phyloP scores from a whole-genome alignment of 1,284 basidiomycete species.

The Heterobasidion occidentale region DNA sequence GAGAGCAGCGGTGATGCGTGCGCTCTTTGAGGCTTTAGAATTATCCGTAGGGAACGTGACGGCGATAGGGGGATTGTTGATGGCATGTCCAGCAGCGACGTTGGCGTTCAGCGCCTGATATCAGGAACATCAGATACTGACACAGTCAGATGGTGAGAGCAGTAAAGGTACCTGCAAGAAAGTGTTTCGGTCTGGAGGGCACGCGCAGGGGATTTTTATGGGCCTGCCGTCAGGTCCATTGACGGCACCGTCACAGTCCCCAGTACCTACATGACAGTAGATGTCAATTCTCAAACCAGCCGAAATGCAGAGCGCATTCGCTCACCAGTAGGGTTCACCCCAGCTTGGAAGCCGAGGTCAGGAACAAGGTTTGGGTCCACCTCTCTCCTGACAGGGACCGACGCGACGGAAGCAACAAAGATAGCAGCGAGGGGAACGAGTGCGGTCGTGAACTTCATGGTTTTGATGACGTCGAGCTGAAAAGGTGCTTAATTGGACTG shows the following conservation, averaged over 20 bases:
- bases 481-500: neutral
- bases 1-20: slow-evolving; percentile 34
- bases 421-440: slow-evolving; percentile 30
- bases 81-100: slow-evolving; percentile 47
- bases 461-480: neutral
- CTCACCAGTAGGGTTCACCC: slow-evolving; percentile 43
- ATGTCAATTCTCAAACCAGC: neutral
- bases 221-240: slow-evolving; percentile 42
- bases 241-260: slow-evolving; percentile 25
- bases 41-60: slow-evolving; percentile 54
- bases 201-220: slow-evolving; percentile 52
- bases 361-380: slow-evolving; percentile 46
- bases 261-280: slow-evolving; percentile 5
- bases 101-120: slow-evolving; percentile 44
- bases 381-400: slow-evolving; percentile 25
- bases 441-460: slow-evolving; percentile 16
- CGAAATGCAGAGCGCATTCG: too few relatives aligned
- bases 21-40: slow-evolving; percentile 41
- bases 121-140: neutral
- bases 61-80: slow-evolving; percentile 49
- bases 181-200: slow-evolving; percentile 30
- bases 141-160: slow-evolving; percentile 18
- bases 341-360: slow-evolving; percentile 40
- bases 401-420: neutral
- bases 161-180: slow-evolving; percentile 23